A percentile compares a stretch with the other conserved stretches of the same genome.
Conservation (phyloP, 2,329 filamentous ascomycete genomes). For the Colletotrichum sp. region DNA sequence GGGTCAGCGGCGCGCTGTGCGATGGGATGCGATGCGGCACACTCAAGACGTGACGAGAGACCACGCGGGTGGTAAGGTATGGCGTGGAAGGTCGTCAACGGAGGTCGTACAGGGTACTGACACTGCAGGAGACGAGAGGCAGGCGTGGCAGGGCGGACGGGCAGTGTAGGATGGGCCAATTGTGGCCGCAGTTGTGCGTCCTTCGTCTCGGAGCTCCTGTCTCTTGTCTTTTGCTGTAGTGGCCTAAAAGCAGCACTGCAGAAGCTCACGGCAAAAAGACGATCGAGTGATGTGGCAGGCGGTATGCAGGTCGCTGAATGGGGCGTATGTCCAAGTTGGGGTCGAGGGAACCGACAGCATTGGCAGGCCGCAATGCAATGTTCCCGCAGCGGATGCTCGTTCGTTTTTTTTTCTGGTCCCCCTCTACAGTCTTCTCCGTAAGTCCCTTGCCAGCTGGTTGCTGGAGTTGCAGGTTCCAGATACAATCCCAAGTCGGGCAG, state of each 20-base stretch:
- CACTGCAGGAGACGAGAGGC: slow-evolving; percentile 9
- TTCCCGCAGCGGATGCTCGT: slow-evolving; percentile 12
- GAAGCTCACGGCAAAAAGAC: slow-evolving; percentile 40
- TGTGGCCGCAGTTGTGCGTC: slow-evolving; percentile 12
- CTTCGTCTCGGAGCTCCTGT: slow-evolving; percentile 16
- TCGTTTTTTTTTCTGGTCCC: background rate
- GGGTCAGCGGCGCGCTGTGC: slow-evolving; percentile 4
- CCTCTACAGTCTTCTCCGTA: background rate
- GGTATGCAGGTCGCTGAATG: slow-evolving; percentile 51
- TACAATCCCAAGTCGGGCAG: background rate
- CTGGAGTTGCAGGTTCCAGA: background rate
- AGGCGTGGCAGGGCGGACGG: slow-evolving; percentile 16
- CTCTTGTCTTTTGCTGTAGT: slow-evolving; percentile 29
- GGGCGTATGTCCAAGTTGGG: slow-evolving; percentile 37
- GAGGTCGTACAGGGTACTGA: slow-evolving; percentile 10
- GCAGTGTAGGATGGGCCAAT: slow-evolving; percentile 18
- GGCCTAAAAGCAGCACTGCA: slow-evolving; percentile 43
- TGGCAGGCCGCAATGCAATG: slow-evolving; percentile 13
- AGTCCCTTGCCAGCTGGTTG: background rate
- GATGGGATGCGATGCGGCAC: slow-evolving; percentile 13
- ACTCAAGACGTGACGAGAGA: background rate
- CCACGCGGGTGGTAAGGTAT: background rate
- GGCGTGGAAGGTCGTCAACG: background rate
- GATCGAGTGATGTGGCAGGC: slow-evolving; percentile 50
- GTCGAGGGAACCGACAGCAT: slow-evolving; percentile 27